Base-by-base conservation (phyloP, 257 asterid species). In the Leonotis leonurus region DNA sequence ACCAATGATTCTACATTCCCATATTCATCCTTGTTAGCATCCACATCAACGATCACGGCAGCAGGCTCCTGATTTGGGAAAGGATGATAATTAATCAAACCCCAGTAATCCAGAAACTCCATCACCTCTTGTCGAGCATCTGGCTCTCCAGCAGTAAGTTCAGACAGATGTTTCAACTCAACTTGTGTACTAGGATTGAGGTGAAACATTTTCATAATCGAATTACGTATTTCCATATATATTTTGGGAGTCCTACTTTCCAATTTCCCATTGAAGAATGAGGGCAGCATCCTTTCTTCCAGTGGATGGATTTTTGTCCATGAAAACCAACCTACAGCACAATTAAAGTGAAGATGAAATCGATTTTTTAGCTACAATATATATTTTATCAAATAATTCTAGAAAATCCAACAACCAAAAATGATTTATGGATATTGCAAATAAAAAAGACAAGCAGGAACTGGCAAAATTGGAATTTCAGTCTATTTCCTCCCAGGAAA, bases 51-150 rank as follows among this genome's bases (percentile, higher is more conserved):
- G 48, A 49, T 67, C 74, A 32, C 46, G 65, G 68, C 58, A 36
- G 74, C 67, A 46, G 85, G 45, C 60, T 80, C 95, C 65, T 68
- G 72, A 39, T 70, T 77, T 32, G 91, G 89, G 75, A 85, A 84
- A 11, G 97, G 97, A 66, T 89, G 96, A 60, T 85, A 93, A 81
- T 93, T 93, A 56, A 93, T 93, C 80, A 93, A 78, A 46, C 99
- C 99, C 97, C 99, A 93, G 75, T 93, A 89, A 67, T 93, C 97
- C 74, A 89, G 70, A 74, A 93, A 89, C 71, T 87, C 99, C 97
- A 93, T 82, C 68, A 93, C 97, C 76, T 87, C 99, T 73, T 84
- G 92, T 61, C 83, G 84, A 44, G 82, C 87, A 44, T 87, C 97
- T 75, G 75, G 17, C 16, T 87, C 89, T 60, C 95, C 97, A 60